These are phyloP conservation scores for Alternaria viburni DNA, from an alignment of 2,329 filamentous ascomycete genomes.

Conservation along the genomic window DNA sequence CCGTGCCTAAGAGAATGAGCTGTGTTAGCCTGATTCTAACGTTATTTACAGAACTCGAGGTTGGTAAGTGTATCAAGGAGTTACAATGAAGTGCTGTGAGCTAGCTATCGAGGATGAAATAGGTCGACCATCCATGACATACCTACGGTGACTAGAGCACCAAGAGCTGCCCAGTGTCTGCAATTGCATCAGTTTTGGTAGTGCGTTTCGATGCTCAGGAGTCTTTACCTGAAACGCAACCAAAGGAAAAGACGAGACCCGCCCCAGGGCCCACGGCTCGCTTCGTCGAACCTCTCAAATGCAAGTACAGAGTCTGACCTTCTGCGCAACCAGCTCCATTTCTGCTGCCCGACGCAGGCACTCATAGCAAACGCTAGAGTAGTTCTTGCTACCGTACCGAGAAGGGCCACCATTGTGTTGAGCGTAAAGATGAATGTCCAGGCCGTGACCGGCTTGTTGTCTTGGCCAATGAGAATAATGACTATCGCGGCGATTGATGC, in stretches of 20 bases:
- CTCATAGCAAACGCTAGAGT: constrained; percentile 18
- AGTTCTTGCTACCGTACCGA: constrained; percentile 15
- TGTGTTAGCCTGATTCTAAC: no score
- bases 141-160: background rate
- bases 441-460: constrained; percentile 2
- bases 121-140: background rate
- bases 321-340: constrained; percentile 17
- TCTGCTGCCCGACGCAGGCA: constrained; percentile 20
- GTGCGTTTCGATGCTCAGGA: fast-evolving
- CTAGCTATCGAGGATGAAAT: background rate
- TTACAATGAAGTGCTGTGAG: background rate
- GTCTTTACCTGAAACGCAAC: constrained; percentile 6
- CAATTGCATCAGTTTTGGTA: background rate
- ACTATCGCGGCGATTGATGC: constrained; percentile 7
- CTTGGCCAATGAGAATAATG: constrained; percentile 4
- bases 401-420: constrained; percentile 12
- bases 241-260: constrained; percentile 12
- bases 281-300: constrained; percentile 21
- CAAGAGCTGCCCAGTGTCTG: constrained; percentile 1
- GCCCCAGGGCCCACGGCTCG: constrained; percentile 19
- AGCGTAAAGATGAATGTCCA: constrained; percentile 13
- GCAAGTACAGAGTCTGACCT: constrained; percentile 1
- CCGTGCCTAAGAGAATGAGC: no score
- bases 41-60: no score
- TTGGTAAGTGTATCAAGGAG: no score